Evolutionary conservation across 2,329 filamentous ascomycete genomes (phyloP).

Genomic region (Coniochaeta hoffmannii): DNA sequence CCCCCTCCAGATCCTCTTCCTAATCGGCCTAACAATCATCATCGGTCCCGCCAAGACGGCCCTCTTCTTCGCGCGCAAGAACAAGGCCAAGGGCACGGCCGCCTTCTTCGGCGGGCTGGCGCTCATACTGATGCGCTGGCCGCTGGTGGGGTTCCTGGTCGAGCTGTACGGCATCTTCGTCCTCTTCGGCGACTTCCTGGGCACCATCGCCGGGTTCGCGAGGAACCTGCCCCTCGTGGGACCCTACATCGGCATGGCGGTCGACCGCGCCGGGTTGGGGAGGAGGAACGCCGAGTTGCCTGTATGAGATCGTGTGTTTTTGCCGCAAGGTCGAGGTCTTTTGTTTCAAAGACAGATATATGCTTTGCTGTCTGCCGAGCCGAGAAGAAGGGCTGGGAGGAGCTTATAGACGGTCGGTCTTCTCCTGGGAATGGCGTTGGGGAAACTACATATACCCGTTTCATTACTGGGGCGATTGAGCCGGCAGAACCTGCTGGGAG

Average conservation of each 20-base stretch:
- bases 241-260: constrained; percentile 68
- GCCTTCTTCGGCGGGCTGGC: constrained; percentile 79
- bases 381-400: background rate
- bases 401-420: background rate
- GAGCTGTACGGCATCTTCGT: constrained; percentile 91
- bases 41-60: constrained; percentile 89
- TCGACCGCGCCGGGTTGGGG: constrained; percentile 63
- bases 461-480: background rate
- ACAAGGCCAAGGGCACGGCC: constrained; percentile 86
- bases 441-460: background rate
- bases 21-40: constrained; percentile 91
- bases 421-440: constrained; percentile 1
- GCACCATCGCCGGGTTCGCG: constrained; percentile 83
- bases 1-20: constrained; percentile 75
- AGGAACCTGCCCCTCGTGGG: constrained; percentile 79
- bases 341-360: background rate
- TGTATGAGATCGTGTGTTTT: constrained; percentile 41
- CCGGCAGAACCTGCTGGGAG: background rate
- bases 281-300: constrained; percentile 71
- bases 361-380: no score
- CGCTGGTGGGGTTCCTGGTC: constrained; percentile 80
- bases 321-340: background rate
- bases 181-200: constrained; percentile 92
- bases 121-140: constrained; percentile 85
- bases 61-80: constrained; percentile 86